These are phyloP conservation scores for Sclerotinia borealis DNA, from an alignment of 2,329 filamentous ascomycete genomes.

Conservation along the genomic window DNA sequence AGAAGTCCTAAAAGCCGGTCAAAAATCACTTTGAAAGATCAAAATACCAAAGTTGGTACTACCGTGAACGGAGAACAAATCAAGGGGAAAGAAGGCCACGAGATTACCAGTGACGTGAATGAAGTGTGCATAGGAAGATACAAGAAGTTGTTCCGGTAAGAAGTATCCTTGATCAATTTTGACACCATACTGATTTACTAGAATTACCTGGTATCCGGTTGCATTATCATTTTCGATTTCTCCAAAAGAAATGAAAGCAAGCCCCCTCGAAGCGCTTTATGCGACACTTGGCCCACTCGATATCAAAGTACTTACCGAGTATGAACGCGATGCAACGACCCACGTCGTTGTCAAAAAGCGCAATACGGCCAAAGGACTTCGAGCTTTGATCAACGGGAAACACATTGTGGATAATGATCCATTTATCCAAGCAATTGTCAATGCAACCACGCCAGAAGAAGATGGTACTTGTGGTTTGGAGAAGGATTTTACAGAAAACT, in stretches of 20 bases:
- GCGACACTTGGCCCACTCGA: conserved; percentile 74
- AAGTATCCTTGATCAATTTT: not conserved
- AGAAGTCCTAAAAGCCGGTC: conserved; percentile 44
- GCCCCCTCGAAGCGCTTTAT: conserved; percentile 57
- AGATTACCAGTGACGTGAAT: conserved; percentile 52
- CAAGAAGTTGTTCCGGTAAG: conserved; percentile 54
- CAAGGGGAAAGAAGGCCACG: conserved; percentile 49
- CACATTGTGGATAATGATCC: conserved; percentile 62
- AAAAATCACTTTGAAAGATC: conserved; percentile 67
- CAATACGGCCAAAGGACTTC: conserved; percentile 81
- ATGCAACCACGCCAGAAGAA: conserved; percentile 36
- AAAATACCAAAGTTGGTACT: conserved; percentile 80
- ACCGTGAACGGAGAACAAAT: conserved; percentile 67
- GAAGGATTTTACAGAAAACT: conserved; percentile 68
- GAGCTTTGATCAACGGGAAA: conserved; percentile 76
- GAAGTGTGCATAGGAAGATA: conserved; percentile 68
- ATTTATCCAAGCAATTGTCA: conserved; percentile 67
- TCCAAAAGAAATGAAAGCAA: conserved; percentile 60
- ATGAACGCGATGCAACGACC: conserved; percentile 64
- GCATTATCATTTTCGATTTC: conserved; percentile 78
- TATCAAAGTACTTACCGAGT: conserved; percentile 76
- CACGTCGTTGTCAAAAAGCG: conserved; percentile 86
- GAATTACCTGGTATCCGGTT: conserved; percentile 72
- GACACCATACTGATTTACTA: conserved; percentile 33
- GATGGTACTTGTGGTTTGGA: conserved; percentile 53